Base-by-base conservation (phyloP, 768 basidiomycete genomes). In the Pulveroboletus ravenelii region DNA sequence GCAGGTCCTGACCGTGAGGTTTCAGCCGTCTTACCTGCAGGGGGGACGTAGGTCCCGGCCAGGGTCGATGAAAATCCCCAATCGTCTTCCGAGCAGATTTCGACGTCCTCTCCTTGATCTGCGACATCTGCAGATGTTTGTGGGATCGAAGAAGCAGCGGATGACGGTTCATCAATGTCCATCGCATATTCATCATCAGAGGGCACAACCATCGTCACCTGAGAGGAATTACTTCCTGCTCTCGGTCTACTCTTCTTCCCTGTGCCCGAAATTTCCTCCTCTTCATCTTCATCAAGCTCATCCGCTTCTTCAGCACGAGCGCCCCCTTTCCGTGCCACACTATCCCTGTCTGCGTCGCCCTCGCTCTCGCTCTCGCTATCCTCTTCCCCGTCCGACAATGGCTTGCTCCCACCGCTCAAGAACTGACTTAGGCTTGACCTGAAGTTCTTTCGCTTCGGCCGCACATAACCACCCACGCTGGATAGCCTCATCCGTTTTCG, bases 371-470 rank as follows among this genome's bases (percentile, higher is more conserved):
- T 49, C 20, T 23, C 20, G 20, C 20, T 23, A 10, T 54, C 59
- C 9, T 58, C 61, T 10, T 54, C 60, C 15, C 50, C n/a, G 41
- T 59, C 38, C 15, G 44, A 56, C 13, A 57, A 15, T 51, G 60
- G 25, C 54, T 59, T 52, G 15, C 72, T 75, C 35, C 80, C 81
- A 32, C 62, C 62, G 55, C 80, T 72, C 10, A 82, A 76, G 68
- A 83, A 88, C 10, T 67, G 74, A 39, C 68, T 73, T 50, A 89
- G 59, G 45, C 65, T 74, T 45, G 67, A 72, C 48, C 78, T 72
- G 45, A 87, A 65, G 30, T 62, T 70, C 51, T 68, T 62, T 51
- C 55, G 62, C 38, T 61, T 59, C n/a, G 3, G 43, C 30, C 29
- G 54, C 18, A 27, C 37, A 10, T 36, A 41, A 40, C 41, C 48